Conservation (phyloP, 495 filamentous ascomycete genomes). For the Penicillium silybi region DNA sequence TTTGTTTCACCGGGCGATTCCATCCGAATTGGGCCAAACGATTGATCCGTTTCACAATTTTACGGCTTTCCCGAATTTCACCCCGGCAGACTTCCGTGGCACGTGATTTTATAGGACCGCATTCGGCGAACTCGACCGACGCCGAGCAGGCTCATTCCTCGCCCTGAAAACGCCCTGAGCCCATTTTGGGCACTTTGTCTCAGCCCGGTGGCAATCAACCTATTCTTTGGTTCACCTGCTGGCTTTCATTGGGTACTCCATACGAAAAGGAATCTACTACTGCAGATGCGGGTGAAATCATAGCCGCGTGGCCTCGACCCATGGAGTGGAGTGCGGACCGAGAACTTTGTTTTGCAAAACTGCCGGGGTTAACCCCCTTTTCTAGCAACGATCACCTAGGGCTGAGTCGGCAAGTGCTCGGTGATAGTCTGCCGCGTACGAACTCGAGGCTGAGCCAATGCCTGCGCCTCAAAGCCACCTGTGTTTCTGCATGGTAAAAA, state of each 20-base stretch:
- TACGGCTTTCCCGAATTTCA: no score
- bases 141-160: neutral
- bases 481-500: neutral
- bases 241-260: neutral
- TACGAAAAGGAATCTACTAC: neutral
- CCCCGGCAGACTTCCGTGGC: neutral
- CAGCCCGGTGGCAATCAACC: no score
- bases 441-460: slow-evolving; percentile 17
- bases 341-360: slow-evolving; percentile 11
- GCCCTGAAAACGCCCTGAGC: no score
- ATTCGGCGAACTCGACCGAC: neutral
- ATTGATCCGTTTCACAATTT: neutral
- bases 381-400: slow-evolving; percentile 16
- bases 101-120: neutral
- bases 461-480: slow-evolving; percentile 13
- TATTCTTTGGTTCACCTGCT: neutral
- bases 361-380: slow-evolving; percentile 3
- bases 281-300: slow-evolving; percentile 6
- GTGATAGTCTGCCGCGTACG: neutral
- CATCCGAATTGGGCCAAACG: neutral
- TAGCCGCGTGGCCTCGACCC: slow-evolving; percentile 8
- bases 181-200: no score
- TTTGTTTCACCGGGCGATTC: neutral
- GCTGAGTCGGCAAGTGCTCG: slow-evolving; percentile 7
- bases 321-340: slow-evolving; percentile 14